Percentiles rank a stretch among this genome's conserved stretches.
These are phyloP conservation scores for Talaromyces sp. DNA, from an alignment of 2,329 filamentous ascomycete species.

Conservation along the genomic window DNA sequence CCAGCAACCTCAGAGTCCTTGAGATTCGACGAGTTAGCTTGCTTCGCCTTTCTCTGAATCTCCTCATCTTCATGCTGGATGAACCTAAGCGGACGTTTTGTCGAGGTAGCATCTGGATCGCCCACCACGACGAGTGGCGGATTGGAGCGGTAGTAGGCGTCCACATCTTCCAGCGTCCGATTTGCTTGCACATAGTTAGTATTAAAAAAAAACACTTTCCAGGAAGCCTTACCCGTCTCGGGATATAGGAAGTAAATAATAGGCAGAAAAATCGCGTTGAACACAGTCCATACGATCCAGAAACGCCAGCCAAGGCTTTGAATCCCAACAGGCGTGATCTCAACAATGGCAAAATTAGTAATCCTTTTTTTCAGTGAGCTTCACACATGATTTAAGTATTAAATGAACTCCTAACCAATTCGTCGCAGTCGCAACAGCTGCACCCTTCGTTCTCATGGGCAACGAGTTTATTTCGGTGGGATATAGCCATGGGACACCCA, in stretches of 20 bases:
- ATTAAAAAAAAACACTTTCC: neutral
- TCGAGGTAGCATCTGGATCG: slow-evolving; percentile 42
- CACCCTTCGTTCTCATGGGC: slow-evolving; percentile 13
- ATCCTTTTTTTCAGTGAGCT: slow-evolving; percentile 6
- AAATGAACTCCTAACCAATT: slow-evolving; percentile 14
- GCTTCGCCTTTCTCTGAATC: slow-evolving; percentile 5
- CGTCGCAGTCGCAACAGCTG: slow-evolving; percentile 12
- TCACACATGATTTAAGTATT: neutral
- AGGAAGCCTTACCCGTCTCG: slow-evolving; percentile 9
- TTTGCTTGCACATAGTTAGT: neutral
- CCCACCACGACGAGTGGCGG: slow-evolving; percentile 40
- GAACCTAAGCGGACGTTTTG: slow-evolving; percentile 42
- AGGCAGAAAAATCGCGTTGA: slow-evolving; percentile 17
- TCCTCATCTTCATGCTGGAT: slow-evolving; percentile 41
- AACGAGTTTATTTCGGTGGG: slow-evolving; percentile 17
- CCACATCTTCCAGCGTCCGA: slow-evolving; percentile 22
- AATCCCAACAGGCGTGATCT: slow-evolving; percentile 17
- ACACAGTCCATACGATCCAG: slow-evolving; percentile 19
- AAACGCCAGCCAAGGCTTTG: slow-evolving; percentile 18
- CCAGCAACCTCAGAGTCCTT: no score
- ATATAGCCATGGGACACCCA: slow-evolving; percentile 35
- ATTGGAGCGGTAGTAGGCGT: slow-evolving; percentile 28
- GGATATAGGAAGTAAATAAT: slow-evolving; percentile 20
- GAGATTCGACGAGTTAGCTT: no score
- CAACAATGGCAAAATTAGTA: slow-evolving; percentile 13